Conservation (phyloP, 2,329 filamentous ascomycete species). For the Trematosphaeria pertusa region DNA sequence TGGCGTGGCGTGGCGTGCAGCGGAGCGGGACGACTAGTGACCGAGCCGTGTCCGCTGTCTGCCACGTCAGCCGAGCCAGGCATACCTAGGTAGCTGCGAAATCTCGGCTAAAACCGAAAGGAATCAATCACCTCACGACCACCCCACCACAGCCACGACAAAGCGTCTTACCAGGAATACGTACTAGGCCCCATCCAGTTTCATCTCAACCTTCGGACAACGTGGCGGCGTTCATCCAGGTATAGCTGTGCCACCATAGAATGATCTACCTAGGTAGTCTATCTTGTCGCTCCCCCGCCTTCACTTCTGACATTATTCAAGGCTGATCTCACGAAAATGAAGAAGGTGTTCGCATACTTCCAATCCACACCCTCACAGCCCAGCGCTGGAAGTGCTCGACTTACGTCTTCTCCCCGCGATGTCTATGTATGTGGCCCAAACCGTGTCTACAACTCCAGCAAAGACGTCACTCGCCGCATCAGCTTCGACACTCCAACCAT, state of each 20-base stretch:
- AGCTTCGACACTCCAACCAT: constrained; percentile 10
- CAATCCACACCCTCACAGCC: constrained; percentile 1
- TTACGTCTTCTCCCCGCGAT: constrained; percentile 3
- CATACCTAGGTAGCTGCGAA: too few relatives aligned
- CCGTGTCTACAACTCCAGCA: constrained; percentile 6
- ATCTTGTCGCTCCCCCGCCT: background rate
- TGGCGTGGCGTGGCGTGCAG: too few relatives aligned
- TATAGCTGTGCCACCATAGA: constrained; percentile 5
- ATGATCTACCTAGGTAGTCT: background rate
- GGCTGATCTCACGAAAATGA: constrained; percentile 5
- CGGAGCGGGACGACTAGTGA: too few relatives aligned
- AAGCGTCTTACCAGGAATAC: too few relatives aligned
- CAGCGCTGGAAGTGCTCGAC: constrained; percentile 3
- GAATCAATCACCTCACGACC: too few relatives aligned
- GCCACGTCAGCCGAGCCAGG: too few relatives aligned
- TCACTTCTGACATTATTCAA: constrained; percentile 4
- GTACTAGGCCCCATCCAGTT: background rate
- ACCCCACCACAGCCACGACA: too few relatives aligned
- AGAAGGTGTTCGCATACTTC: constrained; percentile 5
- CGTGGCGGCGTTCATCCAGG: background rate
- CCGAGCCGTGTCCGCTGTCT: too few relatives aligned
- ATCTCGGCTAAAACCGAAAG: too few relatives aligned
- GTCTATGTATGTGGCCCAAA: constrained; percentile 3
- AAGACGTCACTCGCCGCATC: constrained; percentile 17
- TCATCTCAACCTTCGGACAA: constrained; percentile 3